These are phyloP conservation scores for Aspergillus quadricinctus DNA, from an alignment of 2,329 filamentous ascomycete species.

Conservation along the genomic window DNA sequence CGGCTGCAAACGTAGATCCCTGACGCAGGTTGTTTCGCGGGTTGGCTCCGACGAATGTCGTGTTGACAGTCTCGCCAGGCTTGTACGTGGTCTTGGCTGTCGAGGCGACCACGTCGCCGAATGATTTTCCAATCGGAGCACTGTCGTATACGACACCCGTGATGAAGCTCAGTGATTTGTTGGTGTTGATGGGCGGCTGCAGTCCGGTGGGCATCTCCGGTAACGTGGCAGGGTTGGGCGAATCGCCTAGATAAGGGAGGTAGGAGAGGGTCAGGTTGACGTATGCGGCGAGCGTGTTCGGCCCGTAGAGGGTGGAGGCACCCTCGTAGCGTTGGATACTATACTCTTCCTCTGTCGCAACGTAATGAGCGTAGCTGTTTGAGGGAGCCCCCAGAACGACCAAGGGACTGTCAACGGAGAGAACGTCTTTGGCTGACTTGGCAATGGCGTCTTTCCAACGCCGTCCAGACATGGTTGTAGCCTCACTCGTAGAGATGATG, in stretches of 20 bases:
- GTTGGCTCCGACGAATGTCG: constrained; percentile 78
- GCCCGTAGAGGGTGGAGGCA: constrained; percentile 85
- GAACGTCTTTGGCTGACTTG: constrained; percentile 49
- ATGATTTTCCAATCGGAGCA: constrained; percentile 60
- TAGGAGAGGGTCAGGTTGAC: constrained; percentile 77
- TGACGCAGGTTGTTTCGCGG: constrained; percentile 81
- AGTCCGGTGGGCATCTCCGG: constrained; percentile 51
- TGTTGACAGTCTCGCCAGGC: constrained; percentile 59
- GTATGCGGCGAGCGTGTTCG: constrained; percentile 76
- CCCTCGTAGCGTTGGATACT: constrained; percentile 85
- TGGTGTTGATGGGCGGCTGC: constrained; percentile 71
- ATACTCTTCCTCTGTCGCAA: constrained; percentile 76
- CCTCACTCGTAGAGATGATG: constrained; percentile 80
- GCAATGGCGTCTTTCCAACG: constrained; percentile 74
- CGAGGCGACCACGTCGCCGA: constrained; percentile 61
- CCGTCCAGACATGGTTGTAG: constrained; percentile 85
- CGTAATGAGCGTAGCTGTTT: constrained; percentile 85
- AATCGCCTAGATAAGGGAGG: constrained; percentile 60
- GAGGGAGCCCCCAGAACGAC: constrained; percentile 84
- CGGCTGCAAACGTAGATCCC: constrained; percentile 70
- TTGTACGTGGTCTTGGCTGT: constrained; percentile 51
- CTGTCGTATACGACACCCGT: constrained; percentile 71
- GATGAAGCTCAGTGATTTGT: constrained; percentile 75
- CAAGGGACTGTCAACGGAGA: constrained; percentile 54
- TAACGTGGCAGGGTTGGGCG: constrained; percentile 34